Conservation (phyloP, 2,329 filamentous ascomycete species). For the Diaporthe nobilis region DNA sequence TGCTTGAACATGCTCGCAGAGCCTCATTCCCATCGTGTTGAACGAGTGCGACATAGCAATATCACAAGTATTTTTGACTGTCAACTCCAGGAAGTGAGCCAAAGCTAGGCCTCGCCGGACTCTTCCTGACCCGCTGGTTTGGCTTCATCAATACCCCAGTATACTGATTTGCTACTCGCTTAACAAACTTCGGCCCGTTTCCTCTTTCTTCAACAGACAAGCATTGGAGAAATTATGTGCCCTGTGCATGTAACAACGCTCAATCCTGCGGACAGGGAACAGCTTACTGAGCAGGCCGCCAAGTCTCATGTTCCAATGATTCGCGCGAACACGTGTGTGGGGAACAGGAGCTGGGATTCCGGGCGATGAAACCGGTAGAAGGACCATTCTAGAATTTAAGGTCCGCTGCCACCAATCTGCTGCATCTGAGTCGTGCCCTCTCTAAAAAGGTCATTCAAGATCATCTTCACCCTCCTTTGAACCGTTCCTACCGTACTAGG, state of each 20-base stretch:
- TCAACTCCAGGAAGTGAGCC: neutral
- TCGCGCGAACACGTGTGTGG: neutral
- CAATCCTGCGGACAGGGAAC: neutral
- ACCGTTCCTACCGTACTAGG: neutral
- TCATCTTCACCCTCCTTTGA: too few species aligned
- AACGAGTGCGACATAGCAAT: neutral
- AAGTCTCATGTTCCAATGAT: neutral
- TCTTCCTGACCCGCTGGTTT: too few species aligned
- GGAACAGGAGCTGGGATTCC: neutral
- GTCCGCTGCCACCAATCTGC: neutral
- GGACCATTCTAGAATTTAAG: slow-evolving; percentile 14
- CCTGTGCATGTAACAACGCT: neutral
- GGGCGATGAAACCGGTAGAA: neutral
- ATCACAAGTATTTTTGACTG: neutral
- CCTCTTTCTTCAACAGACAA: too few species aligned
- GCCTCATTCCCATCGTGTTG: neutral
- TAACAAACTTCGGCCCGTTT: neutral
- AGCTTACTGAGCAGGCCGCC: neutral
- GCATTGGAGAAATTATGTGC: neutral
- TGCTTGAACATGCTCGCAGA: too few species aligned
- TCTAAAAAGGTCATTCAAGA: too few species aligned
- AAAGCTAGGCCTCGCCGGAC: neutral
- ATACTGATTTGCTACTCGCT: neutral
- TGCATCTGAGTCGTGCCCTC: neutral
- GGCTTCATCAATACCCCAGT: too few species aligned